A percentile compares a stretch with the other conserved stretches of the same genome.
Evolutionary conservation across 306 rosid species (phyloP).

Genomic region (Prunus mume): DNA sequence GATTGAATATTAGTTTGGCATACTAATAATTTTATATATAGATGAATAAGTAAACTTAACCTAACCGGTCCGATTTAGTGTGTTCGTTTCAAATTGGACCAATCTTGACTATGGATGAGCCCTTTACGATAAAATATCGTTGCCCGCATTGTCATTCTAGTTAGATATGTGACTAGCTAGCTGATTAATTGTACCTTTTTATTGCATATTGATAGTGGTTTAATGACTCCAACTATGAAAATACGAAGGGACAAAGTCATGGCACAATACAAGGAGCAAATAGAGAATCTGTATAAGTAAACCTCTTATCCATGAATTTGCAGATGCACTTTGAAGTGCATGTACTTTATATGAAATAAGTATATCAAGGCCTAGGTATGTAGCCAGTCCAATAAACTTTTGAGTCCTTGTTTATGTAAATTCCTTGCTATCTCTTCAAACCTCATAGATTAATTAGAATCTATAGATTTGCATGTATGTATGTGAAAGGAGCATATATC

Average conservation of each 20-base stretch:
- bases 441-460: background rate
- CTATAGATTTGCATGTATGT: background rate
- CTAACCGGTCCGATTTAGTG: constrained; percentile 6
- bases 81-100: constrained; percentile 87
- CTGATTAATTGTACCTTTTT: constrained; percentile 20
- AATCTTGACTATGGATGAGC: constrained; percentile 64
- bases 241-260: constrained; percentile 72
- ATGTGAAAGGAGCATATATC: background rate
- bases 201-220: constrained; percentile 74
- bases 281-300: constrained; percentile 67
- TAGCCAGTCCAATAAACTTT: background rate
- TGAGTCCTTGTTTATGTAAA: background rate
- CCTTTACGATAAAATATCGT: constrained; percentile 65
- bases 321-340: background rate
- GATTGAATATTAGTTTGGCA: too few relatives aligned
- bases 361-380: background rate
- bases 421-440: background rate
- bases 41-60: too few relatives aligned
- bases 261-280: constrained; percentile 53
- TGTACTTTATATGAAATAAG: background rate
- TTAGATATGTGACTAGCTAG: constrained; percentile 4
- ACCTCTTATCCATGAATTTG: background rate
- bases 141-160: background rate
- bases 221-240: constrained; percentile 92
- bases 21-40: too few relatives aligned